Evolutionary conservation across 441 rosid genomes (phyloP).

Genomic region (Syzygium syzygioides): DNA sequence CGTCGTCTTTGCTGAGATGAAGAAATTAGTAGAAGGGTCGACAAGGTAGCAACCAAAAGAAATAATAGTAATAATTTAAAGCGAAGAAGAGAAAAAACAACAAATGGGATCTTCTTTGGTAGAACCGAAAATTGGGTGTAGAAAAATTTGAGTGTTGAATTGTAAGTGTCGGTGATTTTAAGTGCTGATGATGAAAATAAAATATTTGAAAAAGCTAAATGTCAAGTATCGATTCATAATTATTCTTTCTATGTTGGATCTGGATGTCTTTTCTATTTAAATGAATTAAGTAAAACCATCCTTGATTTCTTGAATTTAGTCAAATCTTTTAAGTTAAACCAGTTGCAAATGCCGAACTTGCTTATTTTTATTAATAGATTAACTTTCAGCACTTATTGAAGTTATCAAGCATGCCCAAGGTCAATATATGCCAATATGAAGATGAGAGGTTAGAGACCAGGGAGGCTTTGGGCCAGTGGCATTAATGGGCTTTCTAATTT

Average conservation of each 20-base stretch:
- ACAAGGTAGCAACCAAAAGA: not conserved
- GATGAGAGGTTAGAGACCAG: not conserved
- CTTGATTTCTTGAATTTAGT: not conserved
- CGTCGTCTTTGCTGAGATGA: not conserved
- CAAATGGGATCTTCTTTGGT: not conserved
- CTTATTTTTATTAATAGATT: not conserved
- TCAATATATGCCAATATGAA: not conserved
- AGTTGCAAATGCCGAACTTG: not conserved
- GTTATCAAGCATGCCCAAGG: not conserved
- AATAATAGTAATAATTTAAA: not conserved
- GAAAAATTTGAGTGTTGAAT: too few relatives aligned
- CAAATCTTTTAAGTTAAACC: not conserved
- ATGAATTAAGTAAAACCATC: not conserved
- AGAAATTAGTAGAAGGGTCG: not conserved
- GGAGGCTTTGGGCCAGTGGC: not conserved
- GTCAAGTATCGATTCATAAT: accelerated
- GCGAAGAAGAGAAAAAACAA: not conserved
- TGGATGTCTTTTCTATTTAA: not conserved
- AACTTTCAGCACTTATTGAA: not conserved
- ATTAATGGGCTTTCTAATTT: not conserved
- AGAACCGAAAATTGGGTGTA: too few relatives aligned
- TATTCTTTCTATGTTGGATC: not conserved
- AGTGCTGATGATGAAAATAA: not conserved
- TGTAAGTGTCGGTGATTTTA: not conserved
- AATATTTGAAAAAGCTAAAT: not conserved